These are phyloP conservation scores for Ogataea henricii DNA, from an alignment of 805 yeast genomes.

Conservation along the genomic window DNA sequence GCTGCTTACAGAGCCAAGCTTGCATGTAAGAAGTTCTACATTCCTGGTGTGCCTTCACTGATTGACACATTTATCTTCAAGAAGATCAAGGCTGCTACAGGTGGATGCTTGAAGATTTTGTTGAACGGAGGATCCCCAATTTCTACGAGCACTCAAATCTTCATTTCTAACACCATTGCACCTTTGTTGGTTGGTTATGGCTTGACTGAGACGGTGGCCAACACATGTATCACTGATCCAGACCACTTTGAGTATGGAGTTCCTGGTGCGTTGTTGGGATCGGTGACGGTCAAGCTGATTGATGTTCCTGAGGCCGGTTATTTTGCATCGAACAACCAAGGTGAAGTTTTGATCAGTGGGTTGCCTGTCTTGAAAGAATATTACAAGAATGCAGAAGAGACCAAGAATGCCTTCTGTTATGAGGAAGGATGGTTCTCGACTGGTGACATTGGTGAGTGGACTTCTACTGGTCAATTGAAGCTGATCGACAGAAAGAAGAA, in stretches of 20 bases:
- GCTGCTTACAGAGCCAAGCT: slow-evolving; percentile 74
- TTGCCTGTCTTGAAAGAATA: slow-evolving; percentile 72
- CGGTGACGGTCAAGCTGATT: slow-evolving; percentile 83
- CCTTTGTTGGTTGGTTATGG: slow-evolving; percentile 96
- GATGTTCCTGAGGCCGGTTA: slow-evolving; percentile 93
- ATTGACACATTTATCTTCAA: slow-evolving; percentile 79
- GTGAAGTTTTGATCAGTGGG: slow-evolving; percentile 86
- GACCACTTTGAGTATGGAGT: slow-evolving; percentile 67
- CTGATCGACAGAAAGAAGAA: slow-evolving; percentile 95
- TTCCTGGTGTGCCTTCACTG: slow-evolving; percentile 76
- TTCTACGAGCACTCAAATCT: slow-evolving; percentile 76
- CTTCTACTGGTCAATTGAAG: slow-evolving; percentile 72
- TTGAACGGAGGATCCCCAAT: slow-evolving; percentile 95
- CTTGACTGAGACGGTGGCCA: slow-evolving; percentile 94
- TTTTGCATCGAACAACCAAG: slow-evolving; percentile 86
- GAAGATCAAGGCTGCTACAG: slow-evolving; percentile 90
- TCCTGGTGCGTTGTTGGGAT: slow-evolving; percentile 81
- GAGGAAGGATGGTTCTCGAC: slow-evolving; percentile 94
- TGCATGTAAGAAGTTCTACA: slow-evolving; percentile 58
- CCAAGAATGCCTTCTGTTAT: slow-evolving; percentile 64
- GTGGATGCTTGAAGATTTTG: slow-evolving; percentile 74
- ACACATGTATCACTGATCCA: slow-evolving; percentile 70
- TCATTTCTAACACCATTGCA: slow-evolving; percentile 71
- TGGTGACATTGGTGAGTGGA: slow-evolving; percentile 97
- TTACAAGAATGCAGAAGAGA: slow-evolving; percentile 81